Evolutionary conservation across 768 basidiomycete species (phyloP).

Genomic region (Solioccasus polychromus): DNA sequence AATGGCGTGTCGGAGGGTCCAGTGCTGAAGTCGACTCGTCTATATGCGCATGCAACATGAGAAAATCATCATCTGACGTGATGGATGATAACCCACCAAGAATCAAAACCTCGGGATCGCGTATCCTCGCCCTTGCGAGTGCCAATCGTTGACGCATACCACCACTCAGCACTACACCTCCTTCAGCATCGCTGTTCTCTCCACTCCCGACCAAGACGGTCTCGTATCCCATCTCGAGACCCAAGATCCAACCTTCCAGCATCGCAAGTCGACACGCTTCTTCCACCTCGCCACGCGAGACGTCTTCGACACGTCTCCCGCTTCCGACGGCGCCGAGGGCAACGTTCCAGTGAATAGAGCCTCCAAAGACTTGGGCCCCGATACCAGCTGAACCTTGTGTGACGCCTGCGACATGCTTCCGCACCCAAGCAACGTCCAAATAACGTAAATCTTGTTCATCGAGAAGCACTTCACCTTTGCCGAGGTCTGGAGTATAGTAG

Average conservation of each 20-base stretch:
- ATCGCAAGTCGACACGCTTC: constrained; percentile 82
- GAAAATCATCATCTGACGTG: background rate
- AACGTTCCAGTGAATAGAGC: constrained; percentile 82
- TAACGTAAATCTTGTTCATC: constrained; percentile 81
- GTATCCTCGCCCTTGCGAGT: constrained; percentile 79
- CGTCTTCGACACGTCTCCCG: constrained; percentile 43
- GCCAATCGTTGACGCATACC: constrained; percentile 91
- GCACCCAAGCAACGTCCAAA: constrained; percentile 70
- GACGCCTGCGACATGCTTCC: constrained; percentile 70
- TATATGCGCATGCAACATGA: constrained; percentile 23
- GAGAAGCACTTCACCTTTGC: constrained; percentile 61
- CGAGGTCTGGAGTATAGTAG: constrained; percentile 60
- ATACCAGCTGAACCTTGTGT: constrained; percentile 65
- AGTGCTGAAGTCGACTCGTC: constrained; percentile 83
- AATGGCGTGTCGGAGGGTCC: constrained; percentile 81
- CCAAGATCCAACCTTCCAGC: constrained; percentile 82
- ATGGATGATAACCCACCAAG: constrained; percentile 60
- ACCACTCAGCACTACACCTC: constrained; percentile 79
- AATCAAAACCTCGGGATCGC: constrained; percentile 86
- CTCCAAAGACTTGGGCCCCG: constrained; percentile 57
- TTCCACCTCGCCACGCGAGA: constrained; percentile 67
- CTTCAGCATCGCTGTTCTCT: constrained; percentile 41
- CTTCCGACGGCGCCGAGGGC: constrained; percentile 67
- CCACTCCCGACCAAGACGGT: constrained; percentile 50
- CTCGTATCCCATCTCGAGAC: constrained; percentile 87